phyloP scores from a whole-genome alignment of 345 rosid species.

The Citrus sinensis region DNA sequence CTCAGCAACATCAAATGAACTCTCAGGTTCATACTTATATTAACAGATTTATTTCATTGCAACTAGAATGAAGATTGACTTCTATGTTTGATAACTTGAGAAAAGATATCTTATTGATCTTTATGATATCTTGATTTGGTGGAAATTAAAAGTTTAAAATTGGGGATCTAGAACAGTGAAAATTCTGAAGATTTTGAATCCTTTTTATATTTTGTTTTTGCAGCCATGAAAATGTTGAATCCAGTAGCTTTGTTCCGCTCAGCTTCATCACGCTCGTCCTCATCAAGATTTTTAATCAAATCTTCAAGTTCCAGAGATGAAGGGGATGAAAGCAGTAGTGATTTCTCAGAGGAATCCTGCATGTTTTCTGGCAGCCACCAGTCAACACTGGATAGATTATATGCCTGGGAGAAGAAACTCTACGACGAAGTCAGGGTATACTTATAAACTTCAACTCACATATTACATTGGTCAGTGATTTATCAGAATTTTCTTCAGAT shows the following conservation, averaged over 20 bases:
- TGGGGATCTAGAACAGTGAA: not conserved
- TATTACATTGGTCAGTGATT: not conserved
- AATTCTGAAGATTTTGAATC: not conserved
- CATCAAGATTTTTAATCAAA: constrained; percentile 65
- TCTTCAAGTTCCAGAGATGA: constrained; percentile 58
- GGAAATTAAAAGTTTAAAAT: not conserved
- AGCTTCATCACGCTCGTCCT: constrained; percentile 83
- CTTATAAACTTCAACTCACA: not conserved
- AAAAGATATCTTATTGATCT: not conserved
- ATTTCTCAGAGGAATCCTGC: constrained; percentile 58
- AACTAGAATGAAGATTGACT: not conserved
- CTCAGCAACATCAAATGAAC: constrained; percentile 53
- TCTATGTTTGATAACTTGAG: not conserved
- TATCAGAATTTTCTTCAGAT: not conserved
- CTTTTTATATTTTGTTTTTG: constrained; percentile 13
- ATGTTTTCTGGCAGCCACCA: constrained; percentile 70
- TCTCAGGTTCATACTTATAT: constrained; percentile 48
- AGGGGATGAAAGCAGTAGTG: constrained; percentile 51
- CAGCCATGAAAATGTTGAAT: constrained; percentile 89
- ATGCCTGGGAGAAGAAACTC: constrained; percentile 96
- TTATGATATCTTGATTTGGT: not conserved
- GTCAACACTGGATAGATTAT: constrained; percentile 76
- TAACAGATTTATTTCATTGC: not conserved
- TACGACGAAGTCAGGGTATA: constrained; percentile 87
- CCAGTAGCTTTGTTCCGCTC: constrained; percentile 90